A percentile compares a stretch with the other conserved stretches of the same genome.
These are phyloP conservation scores for Yamadazyma kitorensis DNA, from an alignment of 805 yeast species.

Conservation along the genomic window DNA sequence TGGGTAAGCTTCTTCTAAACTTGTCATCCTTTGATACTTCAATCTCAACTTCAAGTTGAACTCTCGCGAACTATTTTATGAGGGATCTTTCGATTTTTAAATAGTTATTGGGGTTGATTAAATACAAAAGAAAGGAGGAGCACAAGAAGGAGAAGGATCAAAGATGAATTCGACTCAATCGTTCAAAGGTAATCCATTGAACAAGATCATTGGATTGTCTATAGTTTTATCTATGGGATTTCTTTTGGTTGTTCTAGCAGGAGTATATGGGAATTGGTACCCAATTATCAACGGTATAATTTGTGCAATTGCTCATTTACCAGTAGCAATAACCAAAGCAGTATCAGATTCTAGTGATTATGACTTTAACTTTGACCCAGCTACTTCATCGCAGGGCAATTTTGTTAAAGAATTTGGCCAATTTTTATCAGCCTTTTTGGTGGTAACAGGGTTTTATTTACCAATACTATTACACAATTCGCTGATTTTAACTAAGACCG, in stretches of 20 bases:
- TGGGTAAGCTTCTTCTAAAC: conserved; percentile 1
- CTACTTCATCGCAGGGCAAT: conserved; percentile 26
- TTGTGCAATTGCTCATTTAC: conserved; percentile 41
- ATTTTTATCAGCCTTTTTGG: conserved; percentile 72
- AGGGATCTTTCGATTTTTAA: no score
- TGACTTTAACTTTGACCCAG: conserved; percentile 43
- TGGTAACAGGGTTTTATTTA: conserved; percentile 67
- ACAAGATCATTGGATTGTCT: conserved; percentile 73
- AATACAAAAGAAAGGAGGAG: neutral
- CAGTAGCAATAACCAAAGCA: conserved; percentile 33
- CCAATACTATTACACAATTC: conserved; percentile 80
- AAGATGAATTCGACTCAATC: conserved; percentile 21
- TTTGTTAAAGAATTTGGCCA: conserved; percentile 72
- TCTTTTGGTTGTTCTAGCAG: conserved; percentile 80
- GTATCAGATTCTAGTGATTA: conserved; percentile 34
- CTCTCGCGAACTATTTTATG: no score
- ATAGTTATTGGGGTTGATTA: no score
- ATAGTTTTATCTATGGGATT: conserved; percentile 86
- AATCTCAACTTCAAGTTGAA: no score
- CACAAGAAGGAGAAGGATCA: no score
- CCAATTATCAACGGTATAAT: conserved; percentile 67
- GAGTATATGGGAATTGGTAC: conserved; percentile 86
- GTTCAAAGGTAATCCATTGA: conserved; percentile 53
- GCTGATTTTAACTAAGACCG: conserved; percentile 62
- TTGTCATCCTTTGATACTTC: no score